Evolutionary conservation across 2,329 filamentous ascomycete genomes (phyloP), one percentile per base, ranked within the genome.

Genomic region (Lasiodiplodia gonubiensis): DNA sequence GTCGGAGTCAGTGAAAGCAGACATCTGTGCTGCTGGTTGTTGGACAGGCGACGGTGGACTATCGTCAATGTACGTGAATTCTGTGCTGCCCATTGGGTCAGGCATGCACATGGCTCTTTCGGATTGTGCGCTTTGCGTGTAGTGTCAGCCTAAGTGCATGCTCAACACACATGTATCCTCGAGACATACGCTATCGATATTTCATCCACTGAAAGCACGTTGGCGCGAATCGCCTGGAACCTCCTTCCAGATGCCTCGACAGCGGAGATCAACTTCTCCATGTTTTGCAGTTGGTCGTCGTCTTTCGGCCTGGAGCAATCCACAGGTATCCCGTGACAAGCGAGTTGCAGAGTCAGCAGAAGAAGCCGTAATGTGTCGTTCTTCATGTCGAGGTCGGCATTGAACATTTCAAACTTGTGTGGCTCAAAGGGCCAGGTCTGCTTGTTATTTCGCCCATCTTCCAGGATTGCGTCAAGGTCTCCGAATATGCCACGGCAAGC

Each of bases 61-160:
- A 11, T 59, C 55, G 55, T 59, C 55, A 30, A 59, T 59, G n/a
- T 59, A 59, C 27, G 55, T 59, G 55, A 59, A 59, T 11, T 59
- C 55, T 7, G 55, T 46, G 12, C 55, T 59, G 16, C 55, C 55
- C 23, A 23, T 60, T 2, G 57, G 39, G 33, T 48, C 57, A 27
- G 35, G 14, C n/a, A 48, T 27, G 18, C 18, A 18, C 16, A 25
- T 30, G 18, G 16, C 25, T 14, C 30, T 25, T 18, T 42, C 23
- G 21, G 57, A 33, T 14, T 39, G 23, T n/a, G 21, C 23, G 12
- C 57, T 60, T n/a, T 27, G 11, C 8, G n/a, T 16, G 25, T 42
- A 10, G n/a, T 14, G 27, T 60, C 18, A 60, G 39, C 39, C n/a
- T 10, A n/a, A 23, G 21, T 14, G 39, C 8, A 59, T 23, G 4